A percentile compares a stretch with the other conserved stretches of the same genome.
phyloP scores from a whole-genome alignment of 2,329 filamentous ascomycete genomes.

The Colletotrichum chlorophyti region DNA sequence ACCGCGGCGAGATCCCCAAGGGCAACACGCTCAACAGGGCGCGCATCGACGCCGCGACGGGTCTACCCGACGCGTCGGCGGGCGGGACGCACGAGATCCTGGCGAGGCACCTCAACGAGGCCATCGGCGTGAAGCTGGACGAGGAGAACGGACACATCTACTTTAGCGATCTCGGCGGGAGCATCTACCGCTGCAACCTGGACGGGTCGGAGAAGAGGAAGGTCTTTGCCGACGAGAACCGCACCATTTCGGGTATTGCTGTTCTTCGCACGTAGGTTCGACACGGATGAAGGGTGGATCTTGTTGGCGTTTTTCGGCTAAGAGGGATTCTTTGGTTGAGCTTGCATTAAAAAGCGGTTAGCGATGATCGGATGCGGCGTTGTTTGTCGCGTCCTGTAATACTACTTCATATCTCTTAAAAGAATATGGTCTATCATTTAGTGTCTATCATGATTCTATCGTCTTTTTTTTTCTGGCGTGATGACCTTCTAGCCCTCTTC shows the following conservation, averaged over 20 bases:
- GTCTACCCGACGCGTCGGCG: not conserved
- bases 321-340: too few species aligned
- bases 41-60: slow-evolving; percentile 26
- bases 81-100: slow-evolving; percentile 35
- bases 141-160: slow-evolving; percentile 42
- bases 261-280: not conserved
- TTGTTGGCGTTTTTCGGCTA: not conserved
- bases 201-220: slow-evolving; percentile 38
- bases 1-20: slow-evolving; percentile 61
- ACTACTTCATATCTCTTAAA: too few species aligned
- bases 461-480: slow-evolving; percentile 28
- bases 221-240: slow-evolving; percentile 31
- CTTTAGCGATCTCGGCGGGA: slow-evolving; percentile 47
- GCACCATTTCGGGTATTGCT: slow-evolving; percentile 5
- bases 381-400: not conserved
- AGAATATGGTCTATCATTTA: not conserved
- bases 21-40: slow-evolving; percentile 60
- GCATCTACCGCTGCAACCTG: slow-evolving; percentile 42
- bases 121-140: slow-evolving; percentile 53
- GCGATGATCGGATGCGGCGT: too few species aligned
- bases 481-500: not conserved
- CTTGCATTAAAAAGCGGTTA: too few species aligned
- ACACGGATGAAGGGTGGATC: too few species aligned
- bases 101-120: slow-evolving; percentile 48
- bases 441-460: not conserved